Base-by-base conservation (phyloP, 176 grass and related monocot genomes). In the Oryza meridionalis region DNA sequence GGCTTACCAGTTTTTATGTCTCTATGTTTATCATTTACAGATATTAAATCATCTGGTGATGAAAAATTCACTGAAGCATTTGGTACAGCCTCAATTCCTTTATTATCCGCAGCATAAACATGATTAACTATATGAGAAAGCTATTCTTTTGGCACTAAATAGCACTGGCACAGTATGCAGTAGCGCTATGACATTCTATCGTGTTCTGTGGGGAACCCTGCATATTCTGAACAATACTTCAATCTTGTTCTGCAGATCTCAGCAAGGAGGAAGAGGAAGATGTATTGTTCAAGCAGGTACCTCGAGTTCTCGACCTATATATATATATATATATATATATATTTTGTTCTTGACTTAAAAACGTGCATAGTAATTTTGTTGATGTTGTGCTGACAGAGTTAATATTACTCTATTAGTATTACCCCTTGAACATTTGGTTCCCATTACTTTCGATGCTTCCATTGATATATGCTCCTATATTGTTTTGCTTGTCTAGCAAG, bases 211-310 rank as follows among this genome's bases (percentile, higher is more conserved):
- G 58, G 12, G 66, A 27, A 24, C 25, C 2, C 44, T 43, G 26
- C 25, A 47, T 50, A 49, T 78, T 61, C n/a, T 25, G n/a, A 62
- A 6, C 14, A 59, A 13, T 37, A 4, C 21, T 16, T 75, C 66
- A 63, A 84, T 90, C 12, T 86, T 65, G 1, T 65, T 93, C 64
- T 90, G 59, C 89, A 98, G 96, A 98, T 19, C 84, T 98, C 81
- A 92, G 88, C 72, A 82, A 86, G 69, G 96, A 98, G 72, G 96
- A 98, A 82, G 87, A 80, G 31, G 93, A 98, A 80, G 96, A 98
- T 92, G 96, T 95, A 47, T 79, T 85, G 59, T 98, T 98, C 81
- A 98, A 98, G 85, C 89, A 98, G 91, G 96, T 98, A 67, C 35
- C 7, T 2, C 55, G 43, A 55, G 51, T 55, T 14, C 51, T 19